Evolutionary conservation across 2,329 filamentous ascomycete genomes (phyloP).

Genomic region (Trichophyton rubrum): DNA sequence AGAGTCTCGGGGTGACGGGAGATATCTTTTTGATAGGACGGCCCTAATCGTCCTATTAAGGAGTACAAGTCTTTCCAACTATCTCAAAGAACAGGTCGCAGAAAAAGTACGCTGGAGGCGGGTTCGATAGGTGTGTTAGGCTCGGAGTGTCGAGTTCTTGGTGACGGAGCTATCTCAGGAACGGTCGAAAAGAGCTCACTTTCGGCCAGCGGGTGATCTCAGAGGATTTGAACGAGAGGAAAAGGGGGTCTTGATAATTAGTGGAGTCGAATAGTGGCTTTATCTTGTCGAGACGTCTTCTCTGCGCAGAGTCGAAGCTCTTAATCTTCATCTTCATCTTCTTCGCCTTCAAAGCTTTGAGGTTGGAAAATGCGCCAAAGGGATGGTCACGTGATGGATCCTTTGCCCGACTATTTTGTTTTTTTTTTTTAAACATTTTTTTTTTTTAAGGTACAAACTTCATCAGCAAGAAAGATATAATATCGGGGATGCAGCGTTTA

Average conservation of each 20-base stretch:
- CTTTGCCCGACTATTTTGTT: too few species aligned
- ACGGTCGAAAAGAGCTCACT: constrained; percentile 1
- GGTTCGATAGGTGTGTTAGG: background rate
- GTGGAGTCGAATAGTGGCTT: background rate
- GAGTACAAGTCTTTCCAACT: background rate
- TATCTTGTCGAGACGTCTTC: background rate
- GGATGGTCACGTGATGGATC: background rate
- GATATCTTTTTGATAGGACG: background rate
- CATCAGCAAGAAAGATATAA: background rate
- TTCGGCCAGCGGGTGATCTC: constrained; percentile 4
- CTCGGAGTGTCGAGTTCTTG: background rate
- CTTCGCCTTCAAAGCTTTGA: background rate
- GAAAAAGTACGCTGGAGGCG: background rate
- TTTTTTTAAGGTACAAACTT: background rate
- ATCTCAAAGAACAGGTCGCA: background rate
- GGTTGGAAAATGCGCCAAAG: background rate
- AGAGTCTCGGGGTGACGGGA: background rate
- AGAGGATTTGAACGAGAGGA: background rate
- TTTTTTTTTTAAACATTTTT: background rate
- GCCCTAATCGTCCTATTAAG: background rate
- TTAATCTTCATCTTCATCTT: background rate
- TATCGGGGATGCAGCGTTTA: background rate
- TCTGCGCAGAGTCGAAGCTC: background rate
- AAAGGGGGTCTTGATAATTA: background rate
- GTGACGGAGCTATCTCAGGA: background rate